Base-by-base conservation (phyloP, 176 grass and related monocot genomes). In the Cymbopogon citratus region DNA sequence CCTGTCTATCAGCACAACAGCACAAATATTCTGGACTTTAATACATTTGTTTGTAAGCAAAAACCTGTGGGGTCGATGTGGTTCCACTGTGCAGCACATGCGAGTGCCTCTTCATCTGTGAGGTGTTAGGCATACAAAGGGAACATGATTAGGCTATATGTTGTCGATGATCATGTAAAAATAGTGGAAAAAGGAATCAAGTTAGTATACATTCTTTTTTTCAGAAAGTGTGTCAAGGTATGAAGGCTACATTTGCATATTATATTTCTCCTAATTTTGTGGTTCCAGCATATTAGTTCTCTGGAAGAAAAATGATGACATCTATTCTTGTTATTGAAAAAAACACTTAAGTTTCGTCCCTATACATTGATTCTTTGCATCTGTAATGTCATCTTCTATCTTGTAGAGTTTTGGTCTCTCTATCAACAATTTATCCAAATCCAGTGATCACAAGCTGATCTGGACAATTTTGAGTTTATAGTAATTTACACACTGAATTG, bases 361-460 rank as follows among this genome's bases (percentile, higher is more conserved):
- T 60, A 60, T 27, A 35, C 1, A 36, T 84, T 60, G 28, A 40
- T 69, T 63, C n/a, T 35, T 88, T 51, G 24, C 46, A 84, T 79
- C n/a, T 68, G 38, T 67, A 88, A 21, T 73, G 27, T n/a, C 73
- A 71, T 77, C 68, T 64, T 54, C 9, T 49, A 24, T 48, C 40
- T 49, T 64, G 29, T 63, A 76, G 43, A 63, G 18, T 82, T 39
- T 52, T 40, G 76, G 44, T 71, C 18, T 46, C 52, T 66, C 19
- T 18, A 67, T 48, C 54, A 71, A 33, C 51, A 63, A 48, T 78
- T 21, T 60, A 74, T 26, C 34, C 40, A 38, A 64, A 87, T 71
- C 12, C 34, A 13, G 78, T 56, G 56, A 28, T 69, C 15, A 75
- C 38, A 24, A 57, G 45, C 59, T 77, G 40, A 27, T 61, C 64